Evolutionary conservation across 306 rosid genomes (phyloP).

Genomic region (Cicer bijugum): DNA sequence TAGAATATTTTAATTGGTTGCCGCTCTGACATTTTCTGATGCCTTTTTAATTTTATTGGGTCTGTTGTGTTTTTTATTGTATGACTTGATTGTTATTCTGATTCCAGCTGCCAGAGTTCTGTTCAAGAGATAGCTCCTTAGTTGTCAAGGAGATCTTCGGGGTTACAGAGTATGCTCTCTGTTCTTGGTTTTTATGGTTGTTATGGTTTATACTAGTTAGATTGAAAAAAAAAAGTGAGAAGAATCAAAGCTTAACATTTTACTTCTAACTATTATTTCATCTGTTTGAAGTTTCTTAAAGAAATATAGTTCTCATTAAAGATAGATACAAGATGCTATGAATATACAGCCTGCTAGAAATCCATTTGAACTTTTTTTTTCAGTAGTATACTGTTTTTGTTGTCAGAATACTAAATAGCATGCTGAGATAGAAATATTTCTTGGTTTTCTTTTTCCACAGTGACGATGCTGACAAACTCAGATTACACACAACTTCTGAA

Average conservation of each 20-base stretch:
- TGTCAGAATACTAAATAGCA: slow-evolving; percentile 16
- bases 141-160: slow-evolving; percentile 90
- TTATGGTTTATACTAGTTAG: slow-evolving; percentile 13
- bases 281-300: neutral
- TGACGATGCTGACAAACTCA: slow-evolving; percentile 81
- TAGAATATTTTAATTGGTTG: slow-evolving; percentile 28
- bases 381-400: neutral
- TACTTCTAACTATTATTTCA: neutral
- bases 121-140: slow-evolving; percentile 84
- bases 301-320: slow-evolving; percentile 4
- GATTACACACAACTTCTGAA: slow-evolving; percentile 79
- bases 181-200: slow-evolving; percentile 34
- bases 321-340: slow-evolving; percentile 16
- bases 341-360: slow-evolving; percentile 18
- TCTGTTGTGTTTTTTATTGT: slow-evolving; percentile 32
- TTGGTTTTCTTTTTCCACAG: slow-evolving; percentile 51
- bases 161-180: slow-evolving; percentile 81
- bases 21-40: slow-evolving; percentile 4
- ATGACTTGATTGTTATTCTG: slow-evolving; percentile 40
- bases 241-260: neutral
- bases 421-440: slow-evolving; percentile 31
- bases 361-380: neutral
- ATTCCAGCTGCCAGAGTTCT: slow-evolving; percentile 82
- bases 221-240: slow-evolving; percentile 2
- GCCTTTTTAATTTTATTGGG: neutral